Conservation (phyloP, 352 stramenopile genomes). For the Blastocystis sp. region DNA sequence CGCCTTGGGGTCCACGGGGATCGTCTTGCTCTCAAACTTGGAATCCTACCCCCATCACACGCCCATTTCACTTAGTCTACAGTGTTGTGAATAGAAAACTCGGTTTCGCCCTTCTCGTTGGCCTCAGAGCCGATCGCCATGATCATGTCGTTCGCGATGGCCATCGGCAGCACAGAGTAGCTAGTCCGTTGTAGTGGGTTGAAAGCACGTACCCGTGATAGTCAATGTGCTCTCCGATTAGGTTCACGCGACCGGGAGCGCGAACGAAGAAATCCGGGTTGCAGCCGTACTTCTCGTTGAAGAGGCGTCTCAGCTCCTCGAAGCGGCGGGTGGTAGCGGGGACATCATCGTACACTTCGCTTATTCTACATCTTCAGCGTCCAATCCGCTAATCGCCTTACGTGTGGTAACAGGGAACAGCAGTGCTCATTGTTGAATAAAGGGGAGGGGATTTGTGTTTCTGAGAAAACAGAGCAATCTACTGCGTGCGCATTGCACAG, state of each 20-base stretch:
- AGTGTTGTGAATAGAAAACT: not conserved
- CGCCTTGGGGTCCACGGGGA: conserved; percentile 65
- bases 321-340: conserved; percentile 64
- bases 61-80: not conserved
- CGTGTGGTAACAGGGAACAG: conserved; percentile 30
- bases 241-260: conserved; percentile 80
- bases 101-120: not conserved
- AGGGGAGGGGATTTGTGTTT: not conserved
- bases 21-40: conserved; percentile 21
- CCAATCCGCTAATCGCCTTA: not conserved
- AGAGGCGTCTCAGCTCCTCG: conserved; percentile 69
- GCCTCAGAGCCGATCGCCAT: conserved; percentile 73
- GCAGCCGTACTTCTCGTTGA: conserved; percentile 71
- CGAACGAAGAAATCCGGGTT: conserved; percentile 73
- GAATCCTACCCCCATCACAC: conserved; percentile 18
- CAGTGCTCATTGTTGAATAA: not conserved
- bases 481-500: no score
- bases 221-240: conserved; percentile 83
- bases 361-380: not conserved
- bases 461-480: no score
- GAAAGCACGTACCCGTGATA: conserved; percentile 75
- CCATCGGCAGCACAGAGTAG: conserved; percentile 81
- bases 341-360: conserved; percentile 41
- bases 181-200: not conserved
- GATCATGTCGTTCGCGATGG: conserved; percentile 76